These are phyloP conservation scores for Combretum micranthum DNA, from an alignment of 345 rosid species.

Conservation along the genomic window DNA sequence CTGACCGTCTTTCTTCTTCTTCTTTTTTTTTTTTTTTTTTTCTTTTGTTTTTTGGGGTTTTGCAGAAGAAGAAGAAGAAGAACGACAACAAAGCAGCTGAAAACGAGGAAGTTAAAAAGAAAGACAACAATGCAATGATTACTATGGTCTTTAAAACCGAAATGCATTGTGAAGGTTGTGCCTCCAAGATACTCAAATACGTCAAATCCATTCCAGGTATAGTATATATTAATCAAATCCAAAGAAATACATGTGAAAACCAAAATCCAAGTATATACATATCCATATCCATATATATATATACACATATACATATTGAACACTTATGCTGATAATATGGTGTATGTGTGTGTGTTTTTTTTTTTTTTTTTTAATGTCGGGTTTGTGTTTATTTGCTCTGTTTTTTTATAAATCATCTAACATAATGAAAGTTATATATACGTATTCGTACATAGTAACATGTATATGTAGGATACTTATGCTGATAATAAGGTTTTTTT, in stretches of 20 bases:
- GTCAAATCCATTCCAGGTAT: slow-evolving; percentile 53
- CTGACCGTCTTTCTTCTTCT: neutral
- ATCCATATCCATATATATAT: neutral
- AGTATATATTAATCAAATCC: neutral
- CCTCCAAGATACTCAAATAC: slow-evolving; percentile 33
- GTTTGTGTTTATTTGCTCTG: no score
- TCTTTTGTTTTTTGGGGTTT: neutral
- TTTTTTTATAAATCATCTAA: no score
- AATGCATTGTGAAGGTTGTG: slow-evolving; percentile 87
- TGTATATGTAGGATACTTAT: no score
- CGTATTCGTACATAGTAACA: no score
- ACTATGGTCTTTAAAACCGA: slow-evolving; percentile 60
- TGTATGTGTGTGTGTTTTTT: no score
- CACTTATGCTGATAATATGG: no score
- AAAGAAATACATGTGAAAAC: no score
- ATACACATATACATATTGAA: slow-evolving; percentile 10
- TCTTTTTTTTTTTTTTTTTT: neutral
- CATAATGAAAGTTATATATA: no score
- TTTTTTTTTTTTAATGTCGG: no score
- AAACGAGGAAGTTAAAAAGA: slow-evolving; percentile 16
- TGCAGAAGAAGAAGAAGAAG: slow-evolving; percentile 12
- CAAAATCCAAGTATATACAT: no score
- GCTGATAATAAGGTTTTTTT: neutral
- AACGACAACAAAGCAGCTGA: slow-evolving; percentile 16
- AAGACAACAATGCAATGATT: slow-evolving; percentile 17